Evolutionary conservation across 179 eudicot species (phyloP), one percentile per base, ranked within the genome.

Genomic region (Spergularia azorica): DNA sequence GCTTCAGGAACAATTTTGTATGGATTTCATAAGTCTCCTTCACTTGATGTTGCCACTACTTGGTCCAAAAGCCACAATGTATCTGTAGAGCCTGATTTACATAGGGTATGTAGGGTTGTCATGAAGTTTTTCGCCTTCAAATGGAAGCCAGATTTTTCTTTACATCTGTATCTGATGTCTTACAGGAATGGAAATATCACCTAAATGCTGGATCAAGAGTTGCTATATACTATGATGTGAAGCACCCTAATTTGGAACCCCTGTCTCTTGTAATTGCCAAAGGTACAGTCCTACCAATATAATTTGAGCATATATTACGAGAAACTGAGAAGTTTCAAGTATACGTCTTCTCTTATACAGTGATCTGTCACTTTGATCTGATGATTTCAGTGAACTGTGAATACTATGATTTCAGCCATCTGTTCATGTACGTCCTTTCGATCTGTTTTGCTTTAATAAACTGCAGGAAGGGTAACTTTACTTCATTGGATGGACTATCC

Each of bases 141-240:
- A 39, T 14, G 12, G 18, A 72, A 64, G 46, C 14, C 2, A 2
- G 50, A 76, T 18, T 9, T 9, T 52, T 3, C 26, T 62, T 65
- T 13, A 3, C 50, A 54, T 54, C 2, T 36, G 3, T 65, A 6
- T 20, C 12, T 66, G 46, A 48, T 74, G 62, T 75, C 38, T 64
- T 83, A 50, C 86, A 94, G 98, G 91, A 89, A 57, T 94, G 97
- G 98, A 39, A 84, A 70, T 89, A 84, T 82, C 70, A 73, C 79
- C 83, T 94, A 51, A 94, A 92, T 81, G 78, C 77, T 68, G 97
- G 96, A 71, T 94, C 98, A 48, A 81, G 80, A 76, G 67, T 92
- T 43, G 77, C 84, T 63, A 82, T 94, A 63, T 86, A 90, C 0
- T 92, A 87, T 75, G 84, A 85, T 63, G 84, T 92, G 51, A 84